Evolutionary conservation across 2,329 filamentous ascomycete species (phyloP).

Genomic region (Juglanconis sp.): DNA sequence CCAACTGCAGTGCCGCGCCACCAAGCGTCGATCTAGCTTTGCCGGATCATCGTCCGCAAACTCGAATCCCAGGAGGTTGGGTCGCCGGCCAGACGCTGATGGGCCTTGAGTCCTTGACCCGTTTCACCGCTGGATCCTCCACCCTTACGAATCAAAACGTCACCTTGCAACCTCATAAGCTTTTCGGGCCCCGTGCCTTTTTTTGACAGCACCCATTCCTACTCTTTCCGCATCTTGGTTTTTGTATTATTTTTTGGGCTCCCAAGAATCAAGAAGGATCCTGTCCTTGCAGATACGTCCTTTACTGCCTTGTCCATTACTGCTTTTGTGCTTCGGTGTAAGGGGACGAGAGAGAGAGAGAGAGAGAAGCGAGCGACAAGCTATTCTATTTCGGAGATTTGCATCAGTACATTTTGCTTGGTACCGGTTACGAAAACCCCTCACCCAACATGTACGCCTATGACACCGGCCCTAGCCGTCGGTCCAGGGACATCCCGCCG

Average conservation of each 20-base stretch:
- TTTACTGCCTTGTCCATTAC: too few relatives aligned
- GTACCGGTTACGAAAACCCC: background rate
- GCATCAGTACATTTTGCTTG: background rate
- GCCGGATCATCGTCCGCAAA: background rate
- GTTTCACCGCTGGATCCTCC: background rate
- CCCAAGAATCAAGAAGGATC: background rate
- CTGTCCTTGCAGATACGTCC: too few relatives aligned
- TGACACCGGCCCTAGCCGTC: constrained; percentile 11
- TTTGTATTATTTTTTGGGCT: background rate
- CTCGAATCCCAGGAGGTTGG: background rate
- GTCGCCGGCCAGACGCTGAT: background rate
- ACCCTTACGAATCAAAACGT: background rate
- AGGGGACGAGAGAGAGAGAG: background rate
- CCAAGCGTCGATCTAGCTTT: background rate
- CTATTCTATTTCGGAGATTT: too few relatives aligned
- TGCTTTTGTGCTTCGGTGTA: background rate
- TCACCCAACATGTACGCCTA: constrained; percentile 11
- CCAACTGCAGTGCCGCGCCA: background rate
- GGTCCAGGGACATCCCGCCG: constrained; percentile 11
- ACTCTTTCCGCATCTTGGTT: background rate
- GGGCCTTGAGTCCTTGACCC: background rate
- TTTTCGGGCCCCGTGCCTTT: background rate
- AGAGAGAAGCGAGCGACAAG: too few relatives aligned
- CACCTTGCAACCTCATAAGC: background rate
- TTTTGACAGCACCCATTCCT: background rate